Evolutionary conservation across 176 grass and related monocot genomes (phyloP).

Genomic region (Triticum aestivum): DNA sequence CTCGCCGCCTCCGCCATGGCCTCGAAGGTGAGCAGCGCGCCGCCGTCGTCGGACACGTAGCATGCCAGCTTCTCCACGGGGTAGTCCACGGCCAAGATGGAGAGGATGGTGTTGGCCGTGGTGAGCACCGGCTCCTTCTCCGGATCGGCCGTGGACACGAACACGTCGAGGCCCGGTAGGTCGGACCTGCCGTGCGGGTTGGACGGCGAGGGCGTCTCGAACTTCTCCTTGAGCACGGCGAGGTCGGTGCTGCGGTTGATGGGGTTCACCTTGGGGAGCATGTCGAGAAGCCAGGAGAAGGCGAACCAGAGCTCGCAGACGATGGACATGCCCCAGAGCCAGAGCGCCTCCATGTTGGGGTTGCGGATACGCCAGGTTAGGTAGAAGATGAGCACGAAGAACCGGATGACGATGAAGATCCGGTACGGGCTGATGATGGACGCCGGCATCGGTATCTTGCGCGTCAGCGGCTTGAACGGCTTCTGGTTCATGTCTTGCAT

Average conservation of each 20-base stretch:
- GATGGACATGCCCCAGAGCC: slow-evolving; percentile 97
- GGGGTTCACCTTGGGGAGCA: slow-evolving; percentile 88
- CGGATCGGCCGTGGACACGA: slow-evolving; percentile 94
- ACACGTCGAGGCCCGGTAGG: slow-evolving; percentile 82
- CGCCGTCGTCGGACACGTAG: slow-evolving; percentile 91
- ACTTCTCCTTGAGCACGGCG: slow-evolving; percentile 82
- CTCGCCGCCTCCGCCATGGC: slow-evolving; percentile 94
- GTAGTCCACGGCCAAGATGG: slow-evolving; percentile 85
- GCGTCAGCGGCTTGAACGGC: slow-evolving; percentile 87
- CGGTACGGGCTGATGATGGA: slow-evolving; percentile 95
- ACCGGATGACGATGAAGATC: slow-evolving; percentile 73
- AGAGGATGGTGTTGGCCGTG: slow-evolving; percentile 90
- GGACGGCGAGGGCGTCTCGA: slow-evolving; percentile 61
- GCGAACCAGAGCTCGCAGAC: slow-evolving; percentile 99
- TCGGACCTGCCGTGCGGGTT: slow-evolving; percentile 88
- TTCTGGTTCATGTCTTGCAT: slow-evolving; percentile 50
- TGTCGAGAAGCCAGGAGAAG: slow-evolving; percentile 92
- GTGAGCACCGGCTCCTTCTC: slow-evolving; percentile 94
- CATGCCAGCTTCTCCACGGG: slow-evolving; percentile 93
- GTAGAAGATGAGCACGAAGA: slow-evolving; percentile 83
- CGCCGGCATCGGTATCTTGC: slow-evolving; percentile 77
- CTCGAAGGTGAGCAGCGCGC: slow-evolving; percentile 91
- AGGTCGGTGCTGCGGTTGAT: slow-evolving; percentile 84
- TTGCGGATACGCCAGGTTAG: slow-evolving; percentile 76
- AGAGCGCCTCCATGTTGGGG: slow-evolving; percentile 85